A percentile compares a stretch with the other conserved stretches of the same genome.
These are phyloP conservation scores for Rhytidhysteron rufulum DNA, from an alignment of 2,329 filamentous ascomycete genomes.

Conservation along the genomic window DNA sequence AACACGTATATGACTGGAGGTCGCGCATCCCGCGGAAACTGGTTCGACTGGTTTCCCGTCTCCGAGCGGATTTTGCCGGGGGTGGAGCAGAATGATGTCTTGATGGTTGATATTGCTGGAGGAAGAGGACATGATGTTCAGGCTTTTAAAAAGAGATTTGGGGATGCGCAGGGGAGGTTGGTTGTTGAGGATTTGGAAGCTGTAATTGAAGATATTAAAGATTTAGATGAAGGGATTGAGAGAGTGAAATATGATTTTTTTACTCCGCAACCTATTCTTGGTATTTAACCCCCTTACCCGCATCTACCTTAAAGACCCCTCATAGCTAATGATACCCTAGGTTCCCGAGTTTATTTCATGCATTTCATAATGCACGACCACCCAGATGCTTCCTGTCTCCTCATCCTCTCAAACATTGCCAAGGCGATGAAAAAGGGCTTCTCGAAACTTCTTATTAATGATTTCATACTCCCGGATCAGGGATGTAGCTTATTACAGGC, in stretches of 20 bases:
- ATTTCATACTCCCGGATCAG: slow-evolving; percentile 32
- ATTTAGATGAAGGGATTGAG: slow-evolving; percentile 11
- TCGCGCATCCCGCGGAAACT: slow-evolving; percentile 5
- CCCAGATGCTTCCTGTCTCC: slow-evolving; percentile 29
- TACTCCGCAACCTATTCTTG: slow-evolving; percentile 23
- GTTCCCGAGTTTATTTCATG: slow-evolving; percentile 35
- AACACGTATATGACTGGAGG: slow-evolving; percentile 10
- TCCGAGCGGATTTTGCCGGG: slow-evolving; percentile 2
- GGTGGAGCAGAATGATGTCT: slow-evolving; percentile 3
- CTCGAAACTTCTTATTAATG: slow-evolving; percentile 34
- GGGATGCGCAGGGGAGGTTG: slow-evolving; percentile 8
- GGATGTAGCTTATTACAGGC: slow-evolving; percentile 23
- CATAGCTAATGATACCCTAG: too few relatives aligned
- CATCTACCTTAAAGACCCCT: too few relatives aligned
- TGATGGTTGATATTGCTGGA: slow-evolving; percentile 12
- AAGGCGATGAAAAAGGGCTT: slow-evolving; percentile 27
- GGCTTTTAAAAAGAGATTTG: slow-evolving; percentile 4
- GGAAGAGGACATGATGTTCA: slow-evolving; percentile 10
- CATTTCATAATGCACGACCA: slow-evolving; percentile 37
- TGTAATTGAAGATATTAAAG: slow-evolving; percentile 14
- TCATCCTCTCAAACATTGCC: slow-evolving; percentile 29
- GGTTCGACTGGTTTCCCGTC: slow-evolving; percentile 8
- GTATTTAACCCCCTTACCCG: too few relatives aligned
- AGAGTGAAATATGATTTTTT: slow-evolving; percentile 27
- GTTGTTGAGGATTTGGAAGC: slow-evolving; percentile 21